Evolutionary conservation across 2,329 filamentous ascomycete species (phyloP), one percentile per base, ranked within the genome.

Genomic region (Diaporthe sp.): DNA sequence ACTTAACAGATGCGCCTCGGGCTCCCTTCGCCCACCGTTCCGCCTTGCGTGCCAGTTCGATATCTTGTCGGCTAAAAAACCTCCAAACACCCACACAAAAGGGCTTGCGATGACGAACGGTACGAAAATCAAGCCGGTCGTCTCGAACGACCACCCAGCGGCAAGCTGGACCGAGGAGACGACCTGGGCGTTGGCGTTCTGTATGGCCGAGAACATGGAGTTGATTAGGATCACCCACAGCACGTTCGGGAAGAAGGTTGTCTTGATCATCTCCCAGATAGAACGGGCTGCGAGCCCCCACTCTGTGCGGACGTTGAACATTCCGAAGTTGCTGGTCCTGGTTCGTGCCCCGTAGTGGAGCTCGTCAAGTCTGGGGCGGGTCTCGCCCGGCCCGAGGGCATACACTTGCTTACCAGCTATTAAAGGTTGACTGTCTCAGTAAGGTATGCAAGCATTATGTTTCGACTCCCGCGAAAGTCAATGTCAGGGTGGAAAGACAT

Each of bases 11-110:
- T 80, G 78, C 60, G 79, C 79, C 77, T 81, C 80, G 71, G 80
- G 78, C 79, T 81, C 80, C 25, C 80, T 77, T 9, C 76, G 73
- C 15, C 80, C 80, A 67, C 77, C 77, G 39, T 78, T 75, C 25
- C 75, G 74, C 31, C 73, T 68, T 15, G 80, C 77, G 61, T 81
- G 76, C 63, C 63, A 73, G 67, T 80, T 78, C 44, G 78, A 78
- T 58, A 80, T 34, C 61, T 72, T 81, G 77, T 85, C 84, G 31
- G 84, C 81, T 9, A 83, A 71, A 42, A 79, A 83, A 3, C 84
- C 84, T 3, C 83, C 83, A 3, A 82, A 79, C 17, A 84, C 73
- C 25, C 78, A 79, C 20, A 78, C 76, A 4, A 79, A 76, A 2
- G 78, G 78, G 31, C 63, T 77, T 13, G 78, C 78, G 22, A 75